Base-by-base conservation (phyloP, 495 filamentous ascomycete genomes). In the Hypomontagnella monticulosa region DNA sequence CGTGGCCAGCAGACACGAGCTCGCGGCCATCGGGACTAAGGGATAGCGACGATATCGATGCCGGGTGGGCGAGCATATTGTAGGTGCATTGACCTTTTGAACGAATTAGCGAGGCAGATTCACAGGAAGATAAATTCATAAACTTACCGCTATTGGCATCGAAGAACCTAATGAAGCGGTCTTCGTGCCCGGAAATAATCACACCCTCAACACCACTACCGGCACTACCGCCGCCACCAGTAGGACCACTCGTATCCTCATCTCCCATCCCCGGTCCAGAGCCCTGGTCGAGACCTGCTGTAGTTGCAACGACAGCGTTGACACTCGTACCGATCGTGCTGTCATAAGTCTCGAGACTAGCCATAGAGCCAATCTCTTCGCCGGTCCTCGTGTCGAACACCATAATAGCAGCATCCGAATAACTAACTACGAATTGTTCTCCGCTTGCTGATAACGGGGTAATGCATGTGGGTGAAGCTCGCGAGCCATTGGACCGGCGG, bases 91-190 rank as follows among this genome's bases (percentile, higher is more conserved):
- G 96, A 63, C 95, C 95, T 99, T 68, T 9, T 9, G 15, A 30
- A 36, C 16, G 20, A n/a, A 40, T 86, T 74, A 81, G 79, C 61
- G 14, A 55, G 4, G 19, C 15, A 40, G 12, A 37, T 14, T 4
- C 53, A 33, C 1, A 49, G 46, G 4, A 32, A 8, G 40, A 15
- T 19, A 23, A 41, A n/a, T 49, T n/a, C 11, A 34, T 48, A 15
- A 68, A 88, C 92, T 75, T 87, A 98, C 95, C 95, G 78, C 91
- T 97, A 72, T 98, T 98, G 18, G 95, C 95, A 81, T 99, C 95
- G 69, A 96, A 99, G 82, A 99, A 96, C 64, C 95, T 83, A 63
- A 99, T 93, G 71, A 91, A 97, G 67, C 89, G 86, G 79, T 99
- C 95, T 76, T 99, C 95, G 73, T 98, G 93, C 65, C 95, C 95